Evolutionary conservation across 2,329 filamentous ascomycete genomes (phyloP).

Genomic region (Ophiocordyceps polyrhachis-furcata): DNA sequence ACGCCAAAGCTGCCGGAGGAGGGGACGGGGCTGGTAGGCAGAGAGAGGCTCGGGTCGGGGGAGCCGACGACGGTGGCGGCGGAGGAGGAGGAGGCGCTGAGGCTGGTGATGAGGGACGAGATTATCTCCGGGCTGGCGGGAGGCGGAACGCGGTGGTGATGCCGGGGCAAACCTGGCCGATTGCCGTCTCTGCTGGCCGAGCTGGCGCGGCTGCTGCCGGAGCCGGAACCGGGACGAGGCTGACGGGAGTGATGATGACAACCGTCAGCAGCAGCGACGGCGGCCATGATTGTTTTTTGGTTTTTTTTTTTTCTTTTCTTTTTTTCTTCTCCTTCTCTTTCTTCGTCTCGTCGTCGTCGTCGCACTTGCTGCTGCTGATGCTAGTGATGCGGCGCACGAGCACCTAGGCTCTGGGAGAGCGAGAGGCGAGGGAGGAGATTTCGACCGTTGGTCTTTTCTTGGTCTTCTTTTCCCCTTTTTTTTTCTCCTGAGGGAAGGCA

Average conservation of each 20-base stretch:
- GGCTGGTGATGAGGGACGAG: constrained; percentile 1
- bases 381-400: not conserved
- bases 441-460: too few relatives aligned
- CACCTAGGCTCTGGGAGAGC: not conserved
- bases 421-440: not conserved
- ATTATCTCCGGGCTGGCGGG: constrained; percentile 17
- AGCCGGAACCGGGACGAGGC: constrained; percentile 1
- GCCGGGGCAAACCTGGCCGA: constrained; percentile 1
- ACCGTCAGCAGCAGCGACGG: not conserved
- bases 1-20: constrained; percentile 7
- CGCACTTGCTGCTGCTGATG: not conserved
- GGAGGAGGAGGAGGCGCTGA: not conserved
- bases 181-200: not conserved
- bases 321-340: not conserved
- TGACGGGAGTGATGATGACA: not conserved
- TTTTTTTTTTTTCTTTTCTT: not conserved
- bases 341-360: not conserved
- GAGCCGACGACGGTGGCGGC: not conserved
- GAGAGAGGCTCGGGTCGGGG: not conserved
- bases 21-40: constrained; percentile 8
- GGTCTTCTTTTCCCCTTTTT: too few relatives aligned
- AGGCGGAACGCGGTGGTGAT: constrained; percentile 25
- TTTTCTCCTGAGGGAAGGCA: too few relatives aligned
- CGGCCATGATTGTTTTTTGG: constrained; percentile 1
- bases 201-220: constrained; percentile 2